Evolutionary conservation across 257 asterid genomes (phyloP), one percentile per base, ranked within the genome.

Genomic region (Verbena officinalis): DNA sequence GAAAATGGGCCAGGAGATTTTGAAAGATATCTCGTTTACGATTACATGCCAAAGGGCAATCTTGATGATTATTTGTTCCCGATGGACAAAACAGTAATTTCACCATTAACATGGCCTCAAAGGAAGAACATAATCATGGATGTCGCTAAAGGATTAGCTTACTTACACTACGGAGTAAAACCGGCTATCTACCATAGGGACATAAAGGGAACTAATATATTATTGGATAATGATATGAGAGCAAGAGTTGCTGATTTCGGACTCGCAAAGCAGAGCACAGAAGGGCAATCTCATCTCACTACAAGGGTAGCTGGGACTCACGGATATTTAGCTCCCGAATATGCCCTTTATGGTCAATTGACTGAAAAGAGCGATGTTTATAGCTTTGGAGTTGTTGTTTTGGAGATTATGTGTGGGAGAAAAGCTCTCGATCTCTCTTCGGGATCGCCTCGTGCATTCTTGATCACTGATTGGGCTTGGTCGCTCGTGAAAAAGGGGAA

Each of bases 391-490:
- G 88, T 88, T 0, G 95, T 91, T 15, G 73, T 92, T 38, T 60
- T 92, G 86, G 98, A 92, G 88, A 85, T 92, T 30, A 89, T 92
- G 98, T 86, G 91, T 31, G 96, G 98, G 73, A 87, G 95, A 48
- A 89, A 80, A 69, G 98, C 95, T 59, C 89, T 92, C 19, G 97
- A 89, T 75, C 70, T 92, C 23, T 50, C 87, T 17, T 71, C 79
- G 0, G 92, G 75, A 3, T 81, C 95, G 0, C 79, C 89, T 4
- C 76, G 75, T 1, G 74, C 84, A 1, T 72, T 84, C 40, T 45
- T 92, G 44, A 82, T 91, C 64, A 86, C 98, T 0, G 98, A 91
- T 68, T 91, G 98, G 98, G 95, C 94, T 36, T 91, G 98, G 98
- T 81, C 95, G 1, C 77, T 80, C 15, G 81, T 91, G 76, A 91